Percentiles rank a stretch among this genome's conserved stretches.
Conservation (phyloP, 2,329 filamentous ascomycete genomes). For the Karstenula rhodostoma region DNA sequence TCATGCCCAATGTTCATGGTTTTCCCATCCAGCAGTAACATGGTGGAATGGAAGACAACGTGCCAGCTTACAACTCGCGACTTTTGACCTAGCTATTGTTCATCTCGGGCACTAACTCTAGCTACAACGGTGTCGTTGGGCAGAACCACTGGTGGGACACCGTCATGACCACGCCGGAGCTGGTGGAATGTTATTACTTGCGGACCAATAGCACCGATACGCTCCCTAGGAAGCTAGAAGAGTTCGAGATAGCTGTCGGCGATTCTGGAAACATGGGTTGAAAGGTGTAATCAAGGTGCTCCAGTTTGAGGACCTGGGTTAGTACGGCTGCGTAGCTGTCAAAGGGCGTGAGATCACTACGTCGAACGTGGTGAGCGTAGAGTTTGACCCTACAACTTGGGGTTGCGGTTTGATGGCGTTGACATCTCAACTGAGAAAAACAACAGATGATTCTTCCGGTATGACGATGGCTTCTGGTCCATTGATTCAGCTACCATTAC, state of each 20-base stretch:
- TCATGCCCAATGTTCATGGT: slow-evolving; percentile 60
- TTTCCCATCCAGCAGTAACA: slow-evolving; percentile 66
- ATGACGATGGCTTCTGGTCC: slow-evolving; percentile 19
- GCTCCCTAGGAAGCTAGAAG: slow-evolving; percentile 31
- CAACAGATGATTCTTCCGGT: background rate
- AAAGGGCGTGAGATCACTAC: slow-evolving; percentile 39
- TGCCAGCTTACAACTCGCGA: slow-evolving; percentile 65
- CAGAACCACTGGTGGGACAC: slow-evolving; percentile 64
- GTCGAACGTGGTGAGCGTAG: slow-evolving; percentile 42
- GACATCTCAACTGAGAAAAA: slow-evolving; percentile 21
- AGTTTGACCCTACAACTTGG: slow-evolving; percentile 35
- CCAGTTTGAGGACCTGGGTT: slow-evolving; percentile 59
- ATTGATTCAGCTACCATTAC: background rate
- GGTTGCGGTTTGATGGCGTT: slow-evolving; percentile 35
- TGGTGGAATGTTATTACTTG: slow-evolving; percentile 60
- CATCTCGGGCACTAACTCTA: slow-evolving; percentile 52
- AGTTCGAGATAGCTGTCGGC: slow-evolving; percentile 60
- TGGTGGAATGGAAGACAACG: slow-evolving; percentile 65
- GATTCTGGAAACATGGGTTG: slow-evolving; percentile 62
- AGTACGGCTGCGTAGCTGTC: slow-evolving; percentile 59
- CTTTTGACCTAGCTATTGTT: slow-evolving; percentile 60
- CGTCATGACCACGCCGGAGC: slow-evolving; percentile 60
- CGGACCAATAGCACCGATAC: slow-evolving; percentile 28
- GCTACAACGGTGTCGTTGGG: slow-evolving; percentile 60
- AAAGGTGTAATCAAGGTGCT: slow-evolving; percentile 61